Percentiles rank a stretch among this genome's conserved stretches.
phyloP scores from a whole-genome alignment of 345 rosid species.

The Streptanthus diversifolius region DNA sequence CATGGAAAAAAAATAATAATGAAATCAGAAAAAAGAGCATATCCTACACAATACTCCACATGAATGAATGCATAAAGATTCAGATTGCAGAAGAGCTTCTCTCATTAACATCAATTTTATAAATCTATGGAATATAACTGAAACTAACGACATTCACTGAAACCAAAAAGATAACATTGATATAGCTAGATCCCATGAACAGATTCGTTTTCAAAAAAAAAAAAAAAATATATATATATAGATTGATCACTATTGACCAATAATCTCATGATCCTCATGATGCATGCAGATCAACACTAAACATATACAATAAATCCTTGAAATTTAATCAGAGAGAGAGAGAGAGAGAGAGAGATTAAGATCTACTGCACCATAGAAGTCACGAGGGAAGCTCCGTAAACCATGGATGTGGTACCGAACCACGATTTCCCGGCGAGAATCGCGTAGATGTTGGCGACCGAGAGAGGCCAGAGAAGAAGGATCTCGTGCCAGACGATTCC shows the following conservation, averaged over 20 bases:
- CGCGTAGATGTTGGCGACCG: conserved; percentile 50
- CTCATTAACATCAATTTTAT: neutral
- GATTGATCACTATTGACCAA: neutral
- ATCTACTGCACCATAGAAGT: conserved; percentile 56
- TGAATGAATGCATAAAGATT: neutral
- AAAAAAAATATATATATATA: too few relatives aligned
- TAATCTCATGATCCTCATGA: neutral
- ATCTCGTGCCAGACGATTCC: conserved; percentile 64
- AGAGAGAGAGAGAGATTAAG: neutral
- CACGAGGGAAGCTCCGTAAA: conserved; percentile 58
- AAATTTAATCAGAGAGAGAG: too few relatives aligned
- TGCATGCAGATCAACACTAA: neutral
- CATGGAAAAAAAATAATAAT: neutral
- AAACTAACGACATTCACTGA: neutral
- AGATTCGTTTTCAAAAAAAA: neutral
- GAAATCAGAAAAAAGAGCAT: too few relatives aligned
- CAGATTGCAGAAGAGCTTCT: neutral
- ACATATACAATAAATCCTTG: neutral
- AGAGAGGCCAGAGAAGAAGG: conserved; percentile 67
- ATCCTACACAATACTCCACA: neutral
- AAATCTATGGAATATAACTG: neutral
- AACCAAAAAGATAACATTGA: too few relatives aligned
- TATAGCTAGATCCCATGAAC: too few relatives aligned
- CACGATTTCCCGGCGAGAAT: conserved; percentile 52
- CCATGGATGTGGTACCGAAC: conserved; percentile 58